Evolutionary conservation across 2,329 filamentous ascomycete genomes (phyloP).

Genomic region (Alternaria viburni): DNA sequence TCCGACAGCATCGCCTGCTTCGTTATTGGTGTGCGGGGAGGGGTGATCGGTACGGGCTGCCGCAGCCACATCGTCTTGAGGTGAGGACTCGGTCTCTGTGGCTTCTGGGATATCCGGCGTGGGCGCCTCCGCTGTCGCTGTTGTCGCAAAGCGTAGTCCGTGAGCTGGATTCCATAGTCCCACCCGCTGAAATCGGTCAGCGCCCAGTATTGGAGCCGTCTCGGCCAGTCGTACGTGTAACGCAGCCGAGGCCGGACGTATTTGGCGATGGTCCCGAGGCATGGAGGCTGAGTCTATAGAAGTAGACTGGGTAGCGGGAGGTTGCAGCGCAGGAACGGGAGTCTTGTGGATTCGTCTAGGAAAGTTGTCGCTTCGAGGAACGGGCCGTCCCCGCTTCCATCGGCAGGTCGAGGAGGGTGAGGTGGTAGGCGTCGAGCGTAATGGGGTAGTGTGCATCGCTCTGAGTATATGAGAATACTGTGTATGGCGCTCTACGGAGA

Average conservation of each 20-base stretch:
- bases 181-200: conserved; percentile 1
- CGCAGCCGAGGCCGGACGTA: not conserved
- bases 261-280: not conserved
- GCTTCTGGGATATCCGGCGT: not conserved
- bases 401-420: conserved; percentile 12
- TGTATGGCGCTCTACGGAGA: not conserved
- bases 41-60: not conserved
- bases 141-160: conserved; percentile 16
- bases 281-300: not conserved
- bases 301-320: not conserved
- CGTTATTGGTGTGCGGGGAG: not conserved
- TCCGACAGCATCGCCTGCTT: not conserved
- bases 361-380: conserved; percentile 13
- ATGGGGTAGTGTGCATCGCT: conserved; percentile 13
- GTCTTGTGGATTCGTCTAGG: not conserved
- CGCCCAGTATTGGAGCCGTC: not conserved
- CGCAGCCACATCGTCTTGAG: not conserved
- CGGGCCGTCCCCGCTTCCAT: conserved; percentile 30
- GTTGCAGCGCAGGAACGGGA: not conserved
- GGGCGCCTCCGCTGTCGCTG: not conserved
- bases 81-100: not conserved
- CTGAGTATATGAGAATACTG: not conserved
- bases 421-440: conserved; percentile 2
- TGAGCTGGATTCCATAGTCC: conserved; percentile 10
- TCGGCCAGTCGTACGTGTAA: not conserved